Conservation (phyloP, 495 filamentous ascomycete genomes). For the Talaromyces stipitatus region DNA sequence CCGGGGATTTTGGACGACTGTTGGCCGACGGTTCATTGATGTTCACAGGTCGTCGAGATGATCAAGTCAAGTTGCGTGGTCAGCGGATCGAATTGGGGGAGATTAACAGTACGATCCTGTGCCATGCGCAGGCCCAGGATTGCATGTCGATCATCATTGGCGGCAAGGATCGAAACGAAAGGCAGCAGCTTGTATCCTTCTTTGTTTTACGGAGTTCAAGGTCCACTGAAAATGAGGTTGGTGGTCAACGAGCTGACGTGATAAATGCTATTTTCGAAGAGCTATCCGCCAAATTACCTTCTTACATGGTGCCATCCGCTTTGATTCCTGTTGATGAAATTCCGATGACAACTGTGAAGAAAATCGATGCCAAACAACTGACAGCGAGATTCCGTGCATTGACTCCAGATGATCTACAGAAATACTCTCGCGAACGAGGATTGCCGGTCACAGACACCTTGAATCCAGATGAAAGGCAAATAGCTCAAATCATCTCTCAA, state of each 20-base stretch:
- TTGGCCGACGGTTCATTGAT: conserved; percentile 59
- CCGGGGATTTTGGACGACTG: conserved; percentile 64
- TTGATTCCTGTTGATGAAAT: conserved; percentile 59
- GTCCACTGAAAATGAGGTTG: not conserved
- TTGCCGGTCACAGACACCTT: conserved; percentile 20
- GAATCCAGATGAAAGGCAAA: conserved; percentile 28
- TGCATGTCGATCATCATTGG: conserved; percentile 46
- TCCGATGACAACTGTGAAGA: conserved; percentile 56
- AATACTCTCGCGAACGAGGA: conserved; percentile 14
- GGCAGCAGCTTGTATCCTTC: conserved; percentile 50
- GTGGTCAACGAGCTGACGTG: conserved; percentile 1
- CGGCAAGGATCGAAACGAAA: conserved; percentile 8
- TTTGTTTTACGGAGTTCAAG: conserved; percentile 36
- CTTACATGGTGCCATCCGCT: conserved; percentile 62
- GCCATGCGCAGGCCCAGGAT: conserved; percentile 33
- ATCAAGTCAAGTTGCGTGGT: conserved; percentile 62
- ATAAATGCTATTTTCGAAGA: conserved; percentile 31
- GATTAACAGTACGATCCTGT: conserved; percentile 49
- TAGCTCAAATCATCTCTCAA: conserved; percentile 42
- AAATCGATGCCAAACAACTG: conserved; percentile 49
- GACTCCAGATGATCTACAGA: conserved; percentile 13
- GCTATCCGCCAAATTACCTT: conserved; percentile 39
- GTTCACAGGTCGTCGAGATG: conserved; percentile 52
- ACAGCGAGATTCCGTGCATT: conserved; percentile 19
- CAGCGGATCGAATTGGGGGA: conserved; percentile 61